Conservation (phyloP, 164 flowering plant species). For the Vitis rupestris region DNA sequence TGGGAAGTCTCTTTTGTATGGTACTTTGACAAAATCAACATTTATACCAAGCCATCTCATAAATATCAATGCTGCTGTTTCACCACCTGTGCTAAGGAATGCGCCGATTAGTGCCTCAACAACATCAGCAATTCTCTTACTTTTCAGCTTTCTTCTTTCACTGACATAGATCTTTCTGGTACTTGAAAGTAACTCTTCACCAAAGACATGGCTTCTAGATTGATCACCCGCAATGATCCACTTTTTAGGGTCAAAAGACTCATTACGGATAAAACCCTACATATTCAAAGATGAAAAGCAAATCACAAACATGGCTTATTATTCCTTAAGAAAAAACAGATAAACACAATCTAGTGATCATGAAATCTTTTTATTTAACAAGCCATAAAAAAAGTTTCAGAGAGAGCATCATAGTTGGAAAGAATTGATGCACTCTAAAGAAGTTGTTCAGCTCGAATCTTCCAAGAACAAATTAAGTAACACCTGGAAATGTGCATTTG, state of each 20-base stretch:
- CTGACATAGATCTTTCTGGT: constrained; percentile 34
- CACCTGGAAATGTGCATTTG: not conserved
- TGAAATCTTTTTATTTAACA: too few relatives aligned
- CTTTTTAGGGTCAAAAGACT: constrained; percentile 55
- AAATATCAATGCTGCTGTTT: constrained; percentile 57
- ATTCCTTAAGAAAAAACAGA: not conserved
- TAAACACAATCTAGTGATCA: not conserved
- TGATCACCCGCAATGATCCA: constrained; percentile 67
- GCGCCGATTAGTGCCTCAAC: constrained; percentile 90
- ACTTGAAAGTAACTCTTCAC: constrained; percentile 31
- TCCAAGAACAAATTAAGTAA: too few relatives aligned
- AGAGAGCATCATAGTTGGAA: too few relatives aligned
- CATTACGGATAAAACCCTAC: constrained; percentile 78
- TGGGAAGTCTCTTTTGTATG: constrained; percentile 30
- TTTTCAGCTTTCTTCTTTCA: constrained; percentile 44
- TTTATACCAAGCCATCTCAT: constrained; percentile 82
- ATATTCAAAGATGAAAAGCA: not conserved
- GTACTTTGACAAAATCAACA: constrained; percentile 37
- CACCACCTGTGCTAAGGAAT: constrained; percentile 71
- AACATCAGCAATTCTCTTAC: constrained; percentile 75
- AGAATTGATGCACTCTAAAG: too few relatives aligned
- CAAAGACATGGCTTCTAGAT: constrained; percentile 16
- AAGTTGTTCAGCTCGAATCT: too few relatives aligned
- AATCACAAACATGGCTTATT: not conserved
- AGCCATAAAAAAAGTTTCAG: too few relatives aligned